Conservation (phyloP, 176 grass and related monocot species). For the Secale cereale region DNA sequence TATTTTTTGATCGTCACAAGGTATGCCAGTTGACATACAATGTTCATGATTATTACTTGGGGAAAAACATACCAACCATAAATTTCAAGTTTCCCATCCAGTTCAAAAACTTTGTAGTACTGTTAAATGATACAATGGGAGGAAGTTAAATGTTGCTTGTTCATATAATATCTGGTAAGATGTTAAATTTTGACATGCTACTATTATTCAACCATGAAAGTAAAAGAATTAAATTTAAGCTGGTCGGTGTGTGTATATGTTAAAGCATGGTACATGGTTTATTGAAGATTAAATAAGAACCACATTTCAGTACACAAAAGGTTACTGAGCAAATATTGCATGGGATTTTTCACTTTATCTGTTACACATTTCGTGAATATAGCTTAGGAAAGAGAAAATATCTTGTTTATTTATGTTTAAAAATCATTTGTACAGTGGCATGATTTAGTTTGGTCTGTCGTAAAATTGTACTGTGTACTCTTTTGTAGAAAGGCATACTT, state of each 20-base stretch:
- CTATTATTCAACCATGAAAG: slow-evolving; percentile 2
- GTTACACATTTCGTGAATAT: neutral
- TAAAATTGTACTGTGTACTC: neutral
- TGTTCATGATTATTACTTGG: slow-evolving; percentile 15
- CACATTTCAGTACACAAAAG: neutral
- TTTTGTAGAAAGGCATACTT: neutral
- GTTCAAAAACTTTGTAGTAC: neutral
- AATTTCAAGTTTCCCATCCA: neutral
- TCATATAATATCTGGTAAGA: neutral
- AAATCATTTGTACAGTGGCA: neutral
- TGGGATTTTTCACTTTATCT: neutral
- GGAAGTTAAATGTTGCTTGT: neutral
- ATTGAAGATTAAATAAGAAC: neutral
- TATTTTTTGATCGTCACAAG: slow-evolving; percentile 96
- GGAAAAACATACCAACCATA: neutral
- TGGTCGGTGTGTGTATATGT: neutral
- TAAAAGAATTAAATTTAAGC: neutral
- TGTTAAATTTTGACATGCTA: neutral
- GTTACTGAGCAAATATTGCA: neutral
- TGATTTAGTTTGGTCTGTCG: neutral
- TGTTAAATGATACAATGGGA: slow-evolving; percentile 9
- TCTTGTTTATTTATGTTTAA: neutral
- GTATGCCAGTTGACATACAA: slow-evolving; percentile 33
- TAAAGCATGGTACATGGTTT: neutral
- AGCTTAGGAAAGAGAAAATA: neutral